A percentile compares a stretch with the other conserved stretches of the same genome.
These are phyloP conservation scores for Ceratocystiopsis sp. DNA, from an alignment of 2,329 filamentous ascomycete genomes.

Conservation along the genomic window DNA sequence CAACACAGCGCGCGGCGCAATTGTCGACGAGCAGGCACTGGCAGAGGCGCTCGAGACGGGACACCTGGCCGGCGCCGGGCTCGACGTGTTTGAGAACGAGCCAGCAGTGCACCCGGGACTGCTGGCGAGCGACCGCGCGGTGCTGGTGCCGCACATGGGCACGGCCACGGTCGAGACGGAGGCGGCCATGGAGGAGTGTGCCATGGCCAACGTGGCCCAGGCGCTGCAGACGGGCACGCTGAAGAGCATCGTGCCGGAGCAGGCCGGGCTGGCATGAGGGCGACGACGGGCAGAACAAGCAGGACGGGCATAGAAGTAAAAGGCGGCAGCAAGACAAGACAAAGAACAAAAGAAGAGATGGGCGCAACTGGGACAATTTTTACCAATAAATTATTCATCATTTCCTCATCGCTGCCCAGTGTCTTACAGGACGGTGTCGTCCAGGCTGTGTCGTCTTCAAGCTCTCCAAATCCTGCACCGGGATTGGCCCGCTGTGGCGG, in stretches of 20 bases:
- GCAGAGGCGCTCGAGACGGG: slow-evolving; percentile 28
- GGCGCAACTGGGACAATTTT: background rate
- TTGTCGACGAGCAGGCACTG: slow-evolving; percentile 33
- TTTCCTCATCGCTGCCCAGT: too few relatives aligned
- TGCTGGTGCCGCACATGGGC: slow-evolving; percentile 74
- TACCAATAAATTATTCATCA: background rate
- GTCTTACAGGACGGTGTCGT: too few relatives aligned
- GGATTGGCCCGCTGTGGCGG: background rate
- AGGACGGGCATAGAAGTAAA: background rate
- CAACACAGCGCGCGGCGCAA: slow-evolving; percentile 36
- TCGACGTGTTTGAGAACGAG: slow-evolving; percentile 37
- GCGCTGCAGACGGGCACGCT: slow-evolving; percentile 4
- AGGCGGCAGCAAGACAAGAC: background rate
- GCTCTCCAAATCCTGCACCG: background rate
- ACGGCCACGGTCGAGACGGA: slow-evolving; percentile 56
- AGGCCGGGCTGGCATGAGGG: slow-evolving; percentile 1
- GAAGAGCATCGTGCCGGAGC: slow-evolving; percentile 9
- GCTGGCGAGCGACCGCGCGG: slow-evolving; percentile 49
- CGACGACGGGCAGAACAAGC: background rate
- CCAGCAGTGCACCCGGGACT: slow-evolving; percentile 54
- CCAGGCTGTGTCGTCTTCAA: too few relatives aligned
- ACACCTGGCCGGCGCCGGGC: slow-evolving; percentile 24
- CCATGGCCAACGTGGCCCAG: slow-evolving; percentile 13
- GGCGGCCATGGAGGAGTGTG: slow-evolving; percentile 8
- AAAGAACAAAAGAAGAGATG: background rate